phyloP scores from a whole-genome alignment of 495 filamentous ascomycete genomes.

The Alectoria sarmentosa region DNA sequence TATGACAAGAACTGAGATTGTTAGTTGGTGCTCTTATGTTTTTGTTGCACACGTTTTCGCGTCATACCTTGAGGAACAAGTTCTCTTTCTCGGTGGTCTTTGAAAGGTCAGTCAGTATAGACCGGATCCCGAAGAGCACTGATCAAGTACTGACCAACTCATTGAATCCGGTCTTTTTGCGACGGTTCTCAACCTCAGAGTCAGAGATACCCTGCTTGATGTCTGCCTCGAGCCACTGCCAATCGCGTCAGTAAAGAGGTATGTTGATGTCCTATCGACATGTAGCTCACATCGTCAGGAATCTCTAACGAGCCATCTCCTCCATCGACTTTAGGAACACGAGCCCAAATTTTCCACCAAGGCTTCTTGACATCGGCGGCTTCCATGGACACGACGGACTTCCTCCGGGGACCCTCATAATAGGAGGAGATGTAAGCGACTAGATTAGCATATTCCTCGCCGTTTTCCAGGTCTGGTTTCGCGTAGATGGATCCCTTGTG shows the following conservation, averaged over 20 bases:
- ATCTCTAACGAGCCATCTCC: slow-evolving; percentile 44
- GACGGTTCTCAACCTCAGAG: slow-evolving; percentile 54
- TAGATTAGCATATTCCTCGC: slow-evolving; percentile 48
- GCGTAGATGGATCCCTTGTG: slow-evolving; percentile 24
- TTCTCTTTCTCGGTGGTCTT: slow-evolving; percentile 64
- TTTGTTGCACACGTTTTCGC: background rate
- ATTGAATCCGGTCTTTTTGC: slow-evolving; percentile 64
- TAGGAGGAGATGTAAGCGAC: slow-evolving; percentile 63
- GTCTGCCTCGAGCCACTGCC: slow-evolving; percentile 60
- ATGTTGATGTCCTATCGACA: background rate
- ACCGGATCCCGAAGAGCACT: background rate
- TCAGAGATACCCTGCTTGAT: slow-evolving; percentile 54
- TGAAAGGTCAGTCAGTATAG: slow-evolving; percentile 10
- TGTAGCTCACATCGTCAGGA: slow-evolving; percentile 46
- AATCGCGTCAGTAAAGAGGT: background rate
- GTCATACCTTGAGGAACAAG: slow-evolving; percentile 43
- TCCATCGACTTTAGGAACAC: slow-evolving; percentile 30
- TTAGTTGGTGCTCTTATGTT: slow-evolving; percentile 7
- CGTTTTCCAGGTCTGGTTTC: slow-evolving; percentile 26
- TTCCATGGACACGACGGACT: slow-evolving; percentile 43
- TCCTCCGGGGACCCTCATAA: slow-evolving; percentile 47
- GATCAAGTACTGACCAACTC: slow-evolving; percentile 42
- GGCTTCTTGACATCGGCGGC: slow-evolving; percentile 47
- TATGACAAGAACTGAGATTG: slow-evolving; percentile 63
- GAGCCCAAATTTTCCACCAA: slow-evolving; percentile 51